Base-by-base conservation (phyloP, 371 early-diverging fungal genomes). In the Mortierella sp. region DNA sequence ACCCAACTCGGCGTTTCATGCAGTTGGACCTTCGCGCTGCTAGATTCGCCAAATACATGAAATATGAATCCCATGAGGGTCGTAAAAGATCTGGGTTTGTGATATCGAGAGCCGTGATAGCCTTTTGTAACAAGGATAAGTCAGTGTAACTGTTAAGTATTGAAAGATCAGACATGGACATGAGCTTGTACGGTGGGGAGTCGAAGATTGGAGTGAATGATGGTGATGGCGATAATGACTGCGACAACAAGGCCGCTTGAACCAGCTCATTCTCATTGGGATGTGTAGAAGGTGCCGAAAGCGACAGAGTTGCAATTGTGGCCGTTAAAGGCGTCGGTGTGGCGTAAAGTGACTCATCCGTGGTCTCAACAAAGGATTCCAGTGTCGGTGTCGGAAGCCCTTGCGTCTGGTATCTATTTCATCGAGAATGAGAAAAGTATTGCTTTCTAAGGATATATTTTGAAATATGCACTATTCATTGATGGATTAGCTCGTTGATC, bases 1-100 rank as follows among this genome's bases (percentile, higher is more conserved):
- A 97, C 0, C 99, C 99, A 11, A 99, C 99, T 30, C 96, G 91
- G 37, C 99, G 94, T 76, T 99, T 99, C 99, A 99, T 98, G 86
- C 97, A 97, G 71, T 96, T 96, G 22, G 96, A 93, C 64, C 97
- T 84, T 52, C 88, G 87, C 1, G 94, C 91, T 77, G 94, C 98
- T 35, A 97, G 86, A 70, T 97, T 93, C 5, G 98, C 95, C n/a
- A 99, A 83, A 37, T 91, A 88, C 95, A 99, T 98, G 86, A 99
- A 99, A 75, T 99, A 99, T 0, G 94, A 91, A 85, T 98, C 97
- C 98, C 98, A 99, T 8, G 90, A 86, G 0, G 98, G 98, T 35
- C 98, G 88, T 49, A 96, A 84, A 9, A 96, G 84, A 55, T 95
- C 94, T 11, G 86, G 83, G 67, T 96, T 89, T 45, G 87, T 83